Evolutionary conservation across 2,329 filamentous ascomycete species (phyloP).

Genomic region (Macrophomina phaseolina): DNA sequence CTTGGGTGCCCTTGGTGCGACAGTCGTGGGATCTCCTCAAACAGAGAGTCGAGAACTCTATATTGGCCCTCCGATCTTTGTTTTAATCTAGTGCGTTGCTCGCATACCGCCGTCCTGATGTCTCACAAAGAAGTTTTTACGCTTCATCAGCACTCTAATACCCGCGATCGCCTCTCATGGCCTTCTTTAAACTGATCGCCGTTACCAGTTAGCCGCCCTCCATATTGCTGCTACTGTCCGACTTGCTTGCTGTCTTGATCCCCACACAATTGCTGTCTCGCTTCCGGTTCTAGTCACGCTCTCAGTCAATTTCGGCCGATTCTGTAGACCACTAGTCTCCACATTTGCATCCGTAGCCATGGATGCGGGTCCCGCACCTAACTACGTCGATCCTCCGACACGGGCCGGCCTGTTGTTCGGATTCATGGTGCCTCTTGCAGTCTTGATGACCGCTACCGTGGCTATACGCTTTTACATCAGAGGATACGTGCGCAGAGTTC

Average conservation of each 20-base stretch:
- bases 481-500: conserved; percentile 35
- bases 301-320: background rate
- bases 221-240: too few relatives aligned
- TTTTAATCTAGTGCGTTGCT: background rate
- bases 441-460: conserved; percentile 28
- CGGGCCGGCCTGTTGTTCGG: conserved; percentile 35
- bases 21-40: background rate
- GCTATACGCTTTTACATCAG: conserved; percentile 33
- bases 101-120: background rate
- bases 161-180: background rate
- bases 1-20: background rate
- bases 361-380: conserved; percentile 35
- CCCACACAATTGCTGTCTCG: background rate
- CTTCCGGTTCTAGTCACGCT: background rate
- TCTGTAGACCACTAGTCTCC: background rate
- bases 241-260: too few relatives aligned
- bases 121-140: too few relatives aligned
- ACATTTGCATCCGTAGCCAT: background rate
- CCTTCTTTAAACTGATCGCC: too few relatives aligned
- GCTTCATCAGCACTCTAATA: background rate
- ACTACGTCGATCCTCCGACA: conserved; percentile 38
- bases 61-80: background rate
- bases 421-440: conserved; percentile 33
- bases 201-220: too few relatives aligned
- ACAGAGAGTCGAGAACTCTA: background rate